Evolutionary conservation across 2,329 filamentous ascomycete genomes (phyloP), one percentile per base, ranked within the genome.

Genomic region (Fusarium austroafricanum): DNA sequence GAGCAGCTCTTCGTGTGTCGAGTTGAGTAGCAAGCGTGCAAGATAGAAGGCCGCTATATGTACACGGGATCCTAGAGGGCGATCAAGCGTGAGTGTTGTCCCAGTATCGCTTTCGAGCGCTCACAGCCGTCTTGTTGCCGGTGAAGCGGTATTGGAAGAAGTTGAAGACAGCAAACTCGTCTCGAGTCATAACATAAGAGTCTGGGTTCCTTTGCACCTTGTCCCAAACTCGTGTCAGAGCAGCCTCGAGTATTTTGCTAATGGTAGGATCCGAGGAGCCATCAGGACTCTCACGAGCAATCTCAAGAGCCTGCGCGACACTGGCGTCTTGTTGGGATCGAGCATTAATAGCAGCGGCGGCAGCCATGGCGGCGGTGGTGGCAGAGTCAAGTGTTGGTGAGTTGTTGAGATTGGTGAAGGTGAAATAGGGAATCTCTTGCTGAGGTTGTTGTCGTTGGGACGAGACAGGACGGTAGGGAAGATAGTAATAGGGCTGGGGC

Each of bases 91-190:
- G 74, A 18, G 75, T 71, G 66, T 82, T 80, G 71, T 86, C 81
- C 86, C 86, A 89, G 75, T 83, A 88, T 60, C 84, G 79, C 70
- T 76, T 82, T 64, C 81, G 80, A 18, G 86, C 86, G 37, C 76
- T 78, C n/a, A 80, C 74, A 39, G 83, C 83, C n/a, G 80, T 71
- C 67, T 80, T 75, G 67, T 85, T 77, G 61, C 87, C 86, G 29
- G 81, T 77, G 75, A 91, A 93, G 11, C 90, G 86, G 65, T 86
- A 79, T 65, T 92, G 90, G 78, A 91, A 95, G 79, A 90, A 95
- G 82, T 96, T 96, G 87, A 96, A 94, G 62, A 96, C 85, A 55
- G 92, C 88, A 74, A 96, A 96, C 79, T 97, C 93, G 78, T 93
- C 89, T 65, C 86, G 83, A 33, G 83, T 88, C 82, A 96, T 89